Percentiles rank a stretch among this genome's conserved stretches.
Conservation (phyloP, 2,329 filamentous ascomycete species). For the Microcyclospora tardicrescens region DNA sequence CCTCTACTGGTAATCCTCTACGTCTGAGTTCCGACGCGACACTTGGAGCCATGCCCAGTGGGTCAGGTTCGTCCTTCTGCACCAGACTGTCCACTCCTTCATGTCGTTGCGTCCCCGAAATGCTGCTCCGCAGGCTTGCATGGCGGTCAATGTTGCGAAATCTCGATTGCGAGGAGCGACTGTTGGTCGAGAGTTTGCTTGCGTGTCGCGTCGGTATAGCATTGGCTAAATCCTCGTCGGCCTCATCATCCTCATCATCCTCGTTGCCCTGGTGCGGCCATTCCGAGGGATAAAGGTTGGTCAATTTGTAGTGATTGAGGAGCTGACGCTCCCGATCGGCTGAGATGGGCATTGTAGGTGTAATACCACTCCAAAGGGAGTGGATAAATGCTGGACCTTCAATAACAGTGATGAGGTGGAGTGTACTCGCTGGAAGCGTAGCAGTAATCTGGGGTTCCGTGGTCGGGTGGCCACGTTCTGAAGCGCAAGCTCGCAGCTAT, state of each 20-base stretch:
- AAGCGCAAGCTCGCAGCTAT: too few relatives aligned
- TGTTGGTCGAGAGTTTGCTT: conserved; percentile 14
- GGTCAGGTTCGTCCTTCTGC: conserved; percentile 84
- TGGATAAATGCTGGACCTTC: too few relatives aligned
- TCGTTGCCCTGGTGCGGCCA: conserved; percentile 69
- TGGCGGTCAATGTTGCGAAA: conserved; percentile 64
- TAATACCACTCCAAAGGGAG: too few relatives aligned
- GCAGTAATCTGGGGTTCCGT: too few relatives aligned
- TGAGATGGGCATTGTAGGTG: conserved; percentile 31
- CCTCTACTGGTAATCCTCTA: conserved; percentile 67
- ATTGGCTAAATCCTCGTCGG: background rate
- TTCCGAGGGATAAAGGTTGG: conserved; percentile 62
- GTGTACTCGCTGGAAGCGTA: too few relatives aligned
- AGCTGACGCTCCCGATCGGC: conserved; percentile 64
- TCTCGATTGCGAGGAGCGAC: conserved; percentile 55
- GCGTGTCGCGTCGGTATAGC: conserved; percentile 1
- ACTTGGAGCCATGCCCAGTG: conserved; percentile 74
- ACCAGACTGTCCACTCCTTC: conserved; percentile 63
- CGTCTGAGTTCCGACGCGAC: conserved; percentile 69
- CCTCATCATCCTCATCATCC: conserved; percentile 19
- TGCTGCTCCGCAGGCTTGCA: conserved; percentile 4
- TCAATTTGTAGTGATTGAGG: conserved; percentile 80
- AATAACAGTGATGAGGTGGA: too few relatives aligned
- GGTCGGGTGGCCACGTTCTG: too few relatives aligned
- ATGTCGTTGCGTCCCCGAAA: conserved; percentile 51